A percentile compares a stretch with the other conserved stretches of the same genome.
Conservation (phyloP, 1,139 yeast genomes). For the Spathaspora sp. region DNA sequence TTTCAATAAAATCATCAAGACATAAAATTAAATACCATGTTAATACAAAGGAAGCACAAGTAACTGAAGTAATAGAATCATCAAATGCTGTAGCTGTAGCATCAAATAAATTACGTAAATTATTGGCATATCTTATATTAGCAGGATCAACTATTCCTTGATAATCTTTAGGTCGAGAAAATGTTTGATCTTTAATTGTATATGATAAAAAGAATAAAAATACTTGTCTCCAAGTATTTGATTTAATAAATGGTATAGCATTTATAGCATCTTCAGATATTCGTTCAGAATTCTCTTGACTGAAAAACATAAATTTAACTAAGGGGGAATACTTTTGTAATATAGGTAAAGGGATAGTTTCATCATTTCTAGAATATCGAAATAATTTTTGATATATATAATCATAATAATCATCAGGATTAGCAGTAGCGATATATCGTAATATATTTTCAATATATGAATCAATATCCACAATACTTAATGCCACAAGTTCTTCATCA, state of each 20-base stretch:
- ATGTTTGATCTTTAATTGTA: slow-evolving; percentile 54
- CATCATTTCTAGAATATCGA: slow-evolving; percentile 33
- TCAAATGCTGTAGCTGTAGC: slow-evolving; percentile 33
- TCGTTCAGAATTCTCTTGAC: slow-evolving; percentile 32
- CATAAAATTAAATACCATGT: slow-evolving; percentile 39
- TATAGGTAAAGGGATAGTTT: slow-evolving; percentile 41
- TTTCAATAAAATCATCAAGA: slow-evolving; percentile 37
- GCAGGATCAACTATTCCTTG: slow-evolving; percentile 24
- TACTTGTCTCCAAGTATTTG: slow-evolving; percentile 55
- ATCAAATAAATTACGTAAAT: slow-evolving; percentile 35
- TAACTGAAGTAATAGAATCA: slow-evolving; percentile 23
- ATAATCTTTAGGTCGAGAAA: slow-evolving; percentile 56
- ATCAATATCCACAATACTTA: slow-evolving; percentile 35
- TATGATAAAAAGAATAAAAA: slow-evolving; percentile 51
- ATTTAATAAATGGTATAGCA: slow-evolving; percentile 41
- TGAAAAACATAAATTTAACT: slow-evolving; percentile 49
- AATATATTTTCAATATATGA: slow-evolving; percentile 43
- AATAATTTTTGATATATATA: slow-evolving; percentile 40
- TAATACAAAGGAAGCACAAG: slow-evolving; percentile 29
- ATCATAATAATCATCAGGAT: slow-evolving; percentile 49
- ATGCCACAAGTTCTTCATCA: slow-evolving; percentile 9
- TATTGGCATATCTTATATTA: slow-evolving; percentile 25
- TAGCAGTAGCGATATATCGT: slow-evolving; percentile 54
- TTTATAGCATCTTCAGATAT: slow-evolving; percentile 42
- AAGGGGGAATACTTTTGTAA: slow-evolving; percentile 49